Conservation (phyloP, 495 filamentous ascomycete genomes). For the Penicillium canariense region DNA sequence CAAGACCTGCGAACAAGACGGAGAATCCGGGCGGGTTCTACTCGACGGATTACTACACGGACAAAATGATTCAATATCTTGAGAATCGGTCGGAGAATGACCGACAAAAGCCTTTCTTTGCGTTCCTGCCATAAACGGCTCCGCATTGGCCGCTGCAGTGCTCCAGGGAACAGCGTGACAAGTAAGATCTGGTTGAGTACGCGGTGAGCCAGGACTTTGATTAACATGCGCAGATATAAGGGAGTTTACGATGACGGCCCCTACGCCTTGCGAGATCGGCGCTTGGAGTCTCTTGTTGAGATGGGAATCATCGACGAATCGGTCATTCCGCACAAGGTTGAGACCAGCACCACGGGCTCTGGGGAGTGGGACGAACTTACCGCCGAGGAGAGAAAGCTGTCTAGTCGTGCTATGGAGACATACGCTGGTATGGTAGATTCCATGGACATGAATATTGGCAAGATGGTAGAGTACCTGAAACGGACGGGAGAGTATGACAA, state of each 20-base stretch:
- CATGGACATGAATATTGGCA: constrained; percentile 51
- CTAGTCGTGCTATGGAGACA: constrained; percentile 47
- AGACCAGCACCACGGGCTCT: not conserved
- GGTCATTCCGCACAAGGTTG: constrained; percentile 32
- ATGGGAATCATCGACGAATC: constrained; percentile 36
- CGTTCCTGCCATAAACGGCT: constrained; percentile 39
- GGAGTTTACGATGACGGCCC: constrained; percentile 42
- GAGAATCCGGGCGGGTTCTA: constrained; percentile 34
- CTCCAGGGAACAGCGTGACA: constrained; percentile 28
- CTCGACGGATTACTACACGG: constrained; percentile 33
- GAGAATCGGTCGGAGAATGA: constrained; percentile 38
- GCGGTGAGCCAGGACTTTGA: not conserved
- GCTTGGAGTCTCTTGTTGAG: constrained; percentile 33
- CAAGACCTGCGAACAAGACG: constrained; percentile 10
- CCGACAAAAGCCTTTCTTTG: constrained; percentile 37
- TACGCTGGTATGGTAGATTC: constrained; percentile 55
- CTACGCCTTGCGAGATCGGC: constrained; percentile 32
- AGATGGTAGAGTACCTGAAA: constrained; percentile 45
- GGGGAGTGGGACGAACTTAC: constrained; percentile 42
- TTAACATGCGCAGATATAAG: constrained; percentile 25
- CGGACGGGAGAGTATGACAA: constrained; percentile 51
- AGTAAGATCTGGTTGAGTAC: not conserved
- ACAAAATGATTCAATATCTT: constrained; percentile 35
- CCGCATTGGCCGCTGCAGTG: constrained; percentile 44
- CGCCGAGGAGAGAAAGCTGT: constrained; percentile 35